Base-by-base conservation (phyloP, 2,329 filamentous ascomycete genomes). In the Aquanectria penicillioides region DNA sequence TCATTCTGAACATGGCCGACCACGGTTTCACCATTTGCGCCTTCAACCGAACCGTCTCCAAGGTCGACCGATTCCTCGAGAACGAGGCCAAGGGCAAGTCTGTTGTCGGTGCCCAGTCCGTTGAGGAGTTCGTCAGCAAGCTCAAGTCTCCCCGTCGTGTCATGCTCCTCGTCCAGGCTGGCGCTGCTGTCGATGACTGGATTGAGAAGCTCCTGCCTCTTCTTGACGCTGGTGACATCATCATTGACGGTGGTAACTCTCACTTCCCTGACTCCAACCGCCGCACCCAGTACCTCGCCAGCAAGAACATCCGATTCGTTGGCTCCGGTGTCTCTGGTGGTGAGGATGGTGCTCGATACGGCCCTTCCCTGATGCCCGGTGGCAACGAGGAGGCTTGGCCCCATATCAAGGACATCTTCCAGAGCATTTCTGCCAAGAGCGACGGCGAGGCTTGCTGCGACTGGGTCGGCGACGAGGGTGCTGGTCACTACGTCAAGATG, bases 401-500 rank as follows among this genome's bases (percentile, higher is more conserved):
- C 73, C 88, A 91, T 81, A 96, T 99, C 85, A 98, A 99, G 89
- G 94, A 98, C 74, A 92, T 99, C 76, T 97, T 99, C 87, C 95
- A 99, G 85, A 88, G 88, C 84, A 97, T 99, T 77, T 87, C 95
- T 66, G 95, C 95, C 80, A 98, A 99, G 89, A 96, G 92, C 80
- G 94, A 97, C 75, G 90, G 89, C 74, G 95, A 99, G 87, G 83
- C 95, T 68, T 99, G 95, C 89, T 99, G 95, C 78, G 95, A 99
- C 82, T 99, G 95, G 95, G 95, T 99, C 73, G 95, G 95, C 84
- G 95, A 98, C 82, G 93, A 98, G 81, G 95, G 95, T 88, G 92
- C 95, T 82, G 95, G 95, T 73, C 95, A 99, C 89, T 99, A 97
- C 86, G 94, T 99, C 86, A 99, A 99, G 92, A 99, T 99, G 95